Evolutionary conservation across 805 yeast genomes (phyloP).

Genomic region (Saturnispora saitoi): DNA sequence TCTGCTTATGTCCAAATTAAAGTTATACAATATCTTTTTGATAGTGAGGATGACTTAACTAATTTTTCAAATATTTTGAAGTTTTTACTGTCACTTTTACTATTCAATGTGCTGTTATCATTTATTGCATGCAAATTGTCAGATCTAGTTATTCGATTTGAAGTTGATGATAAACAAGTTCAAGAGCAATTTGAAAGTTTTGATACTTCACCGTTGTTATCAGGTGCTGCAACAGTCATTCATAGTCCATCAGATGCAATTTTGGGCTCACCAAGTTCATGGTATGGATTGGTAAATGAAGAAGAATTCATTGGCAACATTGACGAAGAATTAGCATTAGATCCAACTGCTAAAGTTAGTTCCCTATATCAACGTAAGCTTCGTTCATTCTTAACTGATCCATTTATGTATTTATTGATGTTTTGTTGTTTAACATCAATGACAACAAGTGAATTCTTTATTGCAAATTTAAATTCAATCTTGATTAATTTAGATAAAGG

Average conservation of each 20-base stretch:
- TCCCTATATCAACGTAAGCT: slow-evolving; percentile 14
- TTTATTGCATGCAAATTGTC: slow-evolving; percentile 26
- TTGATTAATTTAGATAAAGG: slow-evolving; percentile 17
- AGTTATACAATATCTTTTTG: slow-evolving; percentile 17
- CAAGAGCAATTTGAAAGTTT: slow-evolving; percentile 23
- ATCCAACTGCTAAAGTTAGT: slow-evolving; percentile 10
- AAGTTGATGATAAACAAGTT: slow-evolving; percentile 16
- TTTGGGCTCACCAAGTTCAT: slow-evolving; percentile 25
- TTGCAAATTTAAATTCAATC: slow-evolving; percentile 66
- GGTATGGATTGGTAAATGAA: slow-evolving; percentile 18
- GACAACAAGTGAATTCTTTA: slow-evolving; percentile 83
- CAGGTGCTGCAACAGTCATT: slow-evolving; percentile 28
- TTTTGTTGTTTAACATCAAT: slow-evolving; percentile 56
- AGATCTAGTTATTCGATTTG: slow-evolving; percentile 20
- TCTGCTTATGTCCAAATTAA: slow-evolving; percentile 26
- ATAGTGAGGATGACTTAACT: slow-evolving; percentile 8
- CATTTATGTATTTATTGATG: slow-evolving; percentile 57
- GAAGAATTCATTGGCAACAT: slow-evolving; percentile 19
- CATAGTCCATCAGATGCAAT: slow-evolving; percentile 19
- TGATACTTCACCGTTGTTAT: slow-evolving; percentile 27
- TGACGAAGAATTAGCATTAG: slow-evolving; percentile 24
- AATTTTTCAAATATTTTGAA: slow-evolving; percentile 18
- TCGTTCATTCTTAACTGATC: slow-evolving; percentile 35
- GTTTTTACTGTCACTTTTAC: slow-evolving; percentile 18
- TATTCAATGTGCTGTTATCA: slow-evolving; percentile 16